Conservation (phyloP, 495 filamentous ascomycete genomes). For the Sabuloglossum arenarium region DNA sequence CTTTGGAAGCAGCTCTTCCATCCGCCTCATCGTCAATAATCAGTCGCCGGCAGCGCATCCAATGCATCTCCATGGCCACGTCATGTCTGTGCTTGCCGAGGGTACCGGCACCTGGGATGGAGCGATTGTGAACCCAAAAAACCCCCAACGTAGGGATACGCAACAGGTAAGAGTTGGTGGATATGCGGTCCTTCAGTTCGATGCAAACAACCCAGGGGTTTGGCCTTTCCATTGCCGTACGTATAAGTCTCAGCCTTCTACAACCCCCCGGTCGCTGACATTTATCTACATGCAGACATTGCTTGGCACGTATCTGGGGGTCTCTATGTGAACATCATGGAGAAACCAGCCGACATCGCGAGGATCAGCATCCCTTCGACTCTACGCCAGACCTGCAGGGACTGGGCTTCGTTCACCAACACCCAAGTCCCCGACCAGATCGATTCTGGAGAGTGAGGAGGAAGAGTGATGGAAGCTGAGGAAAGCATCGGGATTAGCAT, state of each 20-base stretch:
- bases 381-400: conserved; percentile 23
- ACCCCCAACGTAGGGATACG: conserved; percentile 38
- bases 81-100: conserved; percentile 34
- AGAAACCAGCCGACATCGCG: conserved; percentile 20
- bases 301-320: conserved; percentile 3
- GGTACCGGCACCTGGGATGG: conserved; percentile 12
- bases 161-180: conserved; percentile 24
- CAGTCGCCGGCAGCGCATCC: conserved; percentile 15
- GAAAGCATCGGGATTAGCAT: too few relatives aligned
- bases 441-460: too few relatives aligned
- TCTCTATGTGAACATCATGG: conserved; percentile 6
- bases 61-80: conserved; percentile 35
- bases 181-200: conserved; percentile 1
- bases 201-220: conserved; percentile 6
- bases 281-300: too few relatives aligned
- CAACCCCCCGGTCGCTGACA: too few relatives aligned
- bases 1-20: conserved; percentile 27
- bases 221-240: conserved; percentile 10
- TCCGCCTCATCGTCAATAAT: conserved; percentile 37
- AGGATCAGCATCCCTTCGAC: conserved; percentile 18
- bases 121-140: conserved; percentile 8
- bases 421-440: conserved; percentile 29
- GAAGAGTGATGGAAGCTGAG: too few relatives aligned
- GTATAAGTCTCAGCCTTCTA: too few relatives aligned
- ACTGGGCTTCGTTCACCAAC: conserved; percentile 27